Conservation (phyloP, 495 filamentous ascomycete genomes). For the Aspergillus baeticus region DNA sequence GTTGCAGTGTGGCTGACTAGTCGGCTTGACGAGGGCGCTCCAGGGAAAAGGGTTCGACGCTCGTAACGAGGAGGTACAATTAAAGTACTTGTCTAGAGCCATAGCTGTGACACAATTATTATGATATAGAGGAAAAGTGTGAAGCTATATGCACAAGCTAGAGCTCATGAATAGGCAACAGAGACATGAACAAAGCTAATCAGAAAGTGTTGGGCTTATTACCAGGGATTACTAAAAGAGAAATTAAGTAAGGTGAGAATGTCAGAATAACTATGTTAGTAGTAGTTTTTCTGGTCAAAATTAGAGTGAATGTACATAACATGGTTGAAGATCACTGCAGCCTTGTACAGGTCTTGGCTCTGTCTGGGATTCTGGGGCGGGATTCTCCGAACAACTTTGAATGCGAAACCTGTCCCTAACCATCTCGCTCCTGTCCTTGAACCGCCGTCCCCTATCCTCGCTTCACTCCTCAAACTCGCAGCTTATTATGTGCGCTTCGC, state of each 20-base stretch:
- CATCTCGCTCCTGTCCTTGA: background rate
- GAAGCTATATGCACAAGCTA: too few species aligned
- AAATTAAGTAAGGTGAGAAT: too few species aligned
- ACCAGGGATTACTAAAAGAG: too few species aligned
- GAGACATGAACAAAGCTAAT: background rate
- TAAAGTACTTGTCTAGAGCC: background rate
- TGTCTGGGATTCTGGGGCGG: constrained; percentile 7
- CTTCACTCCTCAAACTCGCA: background rate
- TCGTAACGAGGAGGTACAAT: background rate
- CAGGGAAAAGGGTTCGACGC: background rate
- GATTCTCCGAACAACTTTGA: background rate
- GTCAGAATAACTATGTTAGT: too few species aligned
- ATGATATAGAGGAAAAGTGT: too few species aligned
- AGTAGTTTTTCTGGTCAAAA: too few species aligned
- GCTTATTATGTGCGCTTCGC: constrained; percentile 39
- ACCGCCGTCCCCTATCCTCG: background rate
- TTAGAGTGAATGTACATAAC: background rate
- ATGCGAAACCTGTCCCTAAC: background rate
- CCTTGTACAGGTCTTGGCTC: constrained; percentile 11
- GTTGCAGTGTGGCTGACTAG: constrained; percentile 68
- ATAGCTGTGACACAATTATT: background rate
- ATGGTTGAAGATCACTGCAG: constrained; percentile 1
- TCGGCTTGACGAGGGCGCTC: constrained; percentile 38
- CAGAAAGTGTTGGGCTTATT: background rate
- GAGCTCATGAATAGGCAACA: too few species aligned